Evolutionary conservation across 116 monocot species (phyloP).

Genomic region (Phalaenopsis hybrid): DNA sequence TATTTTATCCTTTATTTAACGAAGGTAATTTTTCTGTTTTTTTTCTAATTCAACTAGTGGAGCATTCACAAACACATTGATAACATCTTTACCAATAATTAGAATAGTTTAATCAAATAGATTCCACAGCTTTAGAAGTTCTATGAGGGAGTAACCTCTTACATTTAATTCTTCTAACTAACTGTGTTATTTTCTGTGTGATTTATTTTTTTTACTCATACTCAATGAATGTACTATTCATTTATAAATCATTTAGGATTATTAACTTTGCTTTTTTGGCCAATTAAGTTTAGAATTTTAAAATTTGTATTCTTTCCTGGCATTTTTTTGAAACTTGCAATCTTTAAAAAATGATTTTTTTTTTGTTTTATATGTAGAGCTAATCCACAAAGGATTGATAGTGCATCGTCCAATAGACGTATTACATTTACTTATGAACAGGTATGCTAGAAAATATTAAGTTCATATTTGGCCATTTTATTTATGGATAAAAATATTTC

Average conservation of each 20-base stretch:
- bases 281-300: not conserved
- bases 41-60: not conserved
- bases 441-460: constrained; percentile 24
- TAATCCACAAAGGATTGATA: constrained; percentile 95
- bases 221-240: not conserved
- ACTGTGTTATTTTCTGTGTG: not conserved
- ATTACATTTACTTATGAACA: constrained; percentile 91
- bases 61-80: not conserved
- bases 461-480: not conserved
- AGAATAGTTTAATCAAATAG: not conserved
- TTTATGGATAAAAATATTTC: not conserved
- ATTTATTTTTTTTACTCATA: not conserved
- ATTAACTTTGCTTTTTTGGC: not conserved
- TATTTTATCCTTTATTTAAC: not conserved
- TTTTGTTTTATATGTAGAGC: constrained; percentile 35
- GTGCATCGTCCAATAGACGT: constrained; percentile 64
- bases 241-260: not conserved
- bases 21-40: not conserved
- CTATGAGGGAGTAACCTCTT: not conserved
- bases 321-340: not conserved
- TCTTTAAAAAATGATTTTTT: not conserved
- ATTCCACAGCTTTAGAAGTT: not conserved
- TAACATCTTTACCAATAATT: not conserved
- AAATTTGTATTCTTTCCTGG: not conserved
- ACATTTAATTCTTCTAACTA: not conserved